A percentile compares a stretch with the other conserved stretches of the same genome.
These are phyloP conservation scores for Trichoderma hamatum DNA, from an alignment of 2,329 filamentous ascomycete genomes.

Conservation along the genomic window DNA sequence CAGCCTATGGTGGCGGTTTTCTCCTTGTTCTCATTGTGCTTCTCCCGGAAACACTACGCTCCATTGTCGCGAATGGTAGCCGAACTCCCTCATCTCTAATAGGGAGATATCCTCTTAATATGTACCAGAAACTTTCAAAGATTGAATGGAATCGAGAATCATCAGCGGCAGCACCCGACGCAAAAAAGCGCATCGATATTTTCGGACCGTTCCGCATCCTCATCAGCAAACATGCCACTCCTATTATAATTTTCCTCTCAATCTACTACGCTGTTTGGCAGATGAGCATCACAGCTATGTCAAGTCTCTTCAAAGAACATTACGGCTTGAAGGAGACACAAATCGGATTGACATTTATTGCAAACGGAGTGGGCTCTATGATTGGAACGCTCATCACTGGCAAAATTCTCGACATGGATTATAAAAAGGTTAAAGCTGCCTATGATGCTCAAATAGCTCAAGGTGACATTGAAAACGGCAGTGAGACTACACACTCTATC, in stretches of 20 bases:
- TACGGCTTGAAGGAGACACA: constrained; percentile 63
- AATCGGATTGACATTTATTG: constrained; percentile 58
- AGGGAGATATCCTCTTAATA: constrained; percentile 38
- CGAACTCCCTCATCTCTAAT: constrained; percentile 43
- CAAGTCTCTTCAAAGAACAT: constrained; percentile 47
- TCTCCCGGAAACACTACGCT: constrained; percentile 57
- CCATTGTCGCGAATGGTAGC: constrained; percentile 57
- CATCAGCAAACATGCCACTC: constrained; percentile 54
- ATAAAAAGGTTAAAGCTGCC: constrained; percentile 59
- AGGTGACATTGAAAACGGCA: constrained; percentile 48
- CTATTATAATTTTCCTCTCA: constrained; percentile 50
- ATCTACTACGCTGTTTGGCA: constrained; percentile 59
- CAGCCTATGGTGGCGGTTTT: constrained; percentile 49
- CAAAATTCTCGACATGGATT: constrained; percentile 67
- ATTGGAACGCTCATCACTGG: constrained; percentile 53
- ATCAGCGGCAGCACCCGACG: constrained; percentile 27
- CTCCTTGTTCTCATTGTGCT: constrained; percentile 50
- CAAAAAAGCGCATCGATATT: constrained; percentile 40
- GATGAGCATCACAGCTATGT: constrained; percentile 56
- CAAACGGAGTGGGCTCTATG: constrained; percentile 54
- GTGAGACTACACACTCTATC: constrained; percentile 55
- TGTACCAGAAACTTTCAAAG: constrained; percentile 41
- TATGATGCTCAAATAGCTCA: constrained; percentile 39
- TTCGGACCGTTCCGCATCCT: constrained; percentile 41
- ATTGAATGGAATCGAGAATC: constrained; percentile 31